Conservation (phyloP, 106 monocot genomes). For the Allium cepa region DNA sequence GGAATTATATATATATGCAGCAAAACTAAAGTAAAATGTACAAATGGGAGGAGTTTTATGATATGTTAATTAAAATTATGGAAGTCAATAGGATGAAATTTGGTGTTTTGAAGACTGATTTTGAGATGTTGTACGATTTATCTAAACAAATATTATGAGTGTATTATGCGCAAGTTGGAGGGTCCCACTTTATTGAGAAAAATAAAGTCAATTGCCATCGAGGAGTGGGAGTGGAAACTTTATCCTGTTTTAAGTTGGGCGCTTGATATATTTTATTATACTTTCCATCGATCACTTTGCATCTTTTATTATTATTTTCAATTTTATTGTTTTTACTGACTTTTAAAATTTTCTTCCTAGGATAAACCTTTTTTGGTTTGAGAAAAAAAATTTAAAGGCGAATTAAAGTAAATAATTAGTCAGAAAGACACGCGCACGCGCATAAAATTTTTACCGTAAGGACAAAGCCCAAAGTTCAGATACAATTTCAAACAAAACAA, state of each 20-base stretch:
- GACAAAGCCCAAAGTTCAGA: too few species aligned
- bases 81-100: neutral
- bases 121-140: neutral
- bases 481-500: too few species aligned
- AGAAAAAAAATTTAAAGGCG: too few species aligned
- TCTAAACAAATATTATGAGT: neutral
- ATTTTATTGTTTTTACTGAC: too few species aligned
- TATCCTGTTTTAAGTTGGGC: neutral
- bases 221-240: neutral
- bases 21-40: neutral
- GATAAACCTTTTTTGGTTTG: too few species aligned
- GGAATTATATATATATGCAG: neutral
- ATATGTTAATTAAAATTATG: neutral
- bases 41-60: too few species aligned
- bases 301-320: too few species aligned
- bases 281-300: too few species aligned
- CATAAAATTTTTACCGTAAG: too few species aligned
- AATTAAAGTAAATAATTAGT: too few species aligned
- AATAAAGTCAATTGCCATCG: neutral
- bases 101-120: constrained; percentile 1
- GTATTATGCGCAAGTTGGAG: neutral
- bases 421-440: too few species aligned
- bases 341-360: too few species aligned
- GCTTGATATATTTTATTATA: neutral
- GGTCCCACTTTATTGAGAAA: neutral